Percentiles rank a stretch among this genome's conserved stretches.
Conservation (phyloP, 1,284 basidiomycete species). For the Ganoderma lingzhi region DNA sequence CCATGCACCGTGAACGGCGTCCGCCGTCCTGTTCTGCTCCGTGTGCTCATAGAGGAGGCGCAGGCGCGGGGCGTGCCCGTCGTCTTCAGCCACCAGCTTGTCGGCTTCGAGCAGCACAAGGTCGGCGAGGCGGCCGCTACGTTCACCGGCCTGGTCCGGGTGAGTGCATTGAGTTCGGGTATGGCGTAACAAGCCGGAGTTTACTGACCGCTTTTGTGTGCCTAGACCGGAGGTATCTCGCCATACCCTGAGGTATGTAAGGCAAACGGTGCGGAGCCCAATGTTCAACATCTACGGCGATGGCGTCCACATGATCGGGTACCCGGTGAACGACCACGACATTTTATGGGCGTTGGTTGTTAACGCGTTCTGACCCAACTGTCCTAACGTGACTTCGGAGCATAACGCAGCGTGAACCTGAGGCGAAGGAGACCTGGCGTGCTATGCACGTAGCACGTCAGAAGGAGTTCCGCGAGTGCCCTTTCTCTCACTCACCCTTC, state of each 20-base stretch:
- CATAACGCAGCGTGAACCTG: constrained; percentile 23
- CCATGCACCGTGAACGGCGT: too few relatives aligned
- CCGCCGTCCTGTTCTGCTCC: constrained; percentile 43
- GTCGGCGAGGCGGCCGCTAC: constrained; percentile 47
- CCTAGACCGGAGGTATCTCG: constrained; percentile 47
- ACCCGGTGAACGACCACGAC: constrained; percentile 44
- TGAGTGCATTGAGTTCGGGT: constrained; percentile 21
- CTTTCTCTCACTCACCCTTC: constrained; percentile 44
- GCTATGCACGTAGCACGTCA: constrained; percentile 44
- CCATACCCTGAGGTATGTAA: constrained; percentile 39
- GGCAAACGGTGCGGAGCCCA: constrained; percentile 12
- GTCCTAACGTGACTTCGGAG: constrained; percentile 31
- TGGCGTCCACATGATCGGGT: constrained; percentile 49
- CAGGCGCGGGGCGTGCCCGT: too few relatives aligned
- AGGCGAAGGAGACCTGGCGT: constrained; percentile 54
- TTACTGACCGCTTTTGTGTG: not conserved
- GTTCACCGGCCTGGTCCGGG: constrained; percentile 53
- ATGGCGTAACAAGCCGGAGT: too few relatives aligned
- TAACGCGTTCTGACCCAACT: not conserved
- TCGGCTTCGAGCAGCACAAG: constrained; percentile 19
- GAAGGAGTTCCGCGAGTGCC: constrained; percentile 42
- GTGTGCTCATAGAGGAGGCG: constrained; percentile 46
- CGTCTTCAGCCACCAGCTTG: too few relatives aligned
- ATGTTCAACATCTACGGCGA: constrained; percentile 49
- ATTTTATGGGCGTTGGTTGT: constrained; percentile 52